phyloP scores from a whole-genome alignment of 768 basidiomycete species.

The Suillus lakei region DNA sequence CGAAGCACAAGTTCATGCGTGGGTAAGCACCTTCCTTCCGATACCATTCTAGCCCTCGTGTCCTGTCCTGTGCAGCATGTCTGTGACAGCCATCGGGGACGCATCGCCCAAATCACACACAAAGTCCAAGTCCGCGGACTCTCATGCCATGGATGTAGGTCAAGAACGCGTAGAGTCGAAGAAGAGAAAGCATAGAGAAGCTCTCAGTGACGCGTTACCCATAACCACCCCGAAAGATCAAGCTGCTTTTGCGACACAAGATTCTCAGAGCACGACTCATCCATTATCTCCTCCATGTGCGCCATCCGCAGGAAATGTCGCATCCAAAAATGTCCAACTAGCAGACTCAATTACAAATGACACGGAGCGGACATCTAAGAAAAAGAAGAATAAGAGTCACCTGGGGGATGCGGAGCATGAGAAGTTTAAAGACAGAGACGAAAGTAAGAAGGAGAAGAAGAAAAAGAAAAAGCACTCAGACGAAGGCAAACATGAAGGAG shows the following conservation, averaged over 20 bases:
- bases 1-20: not conserved
- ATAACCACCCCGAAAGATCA: not conserved
- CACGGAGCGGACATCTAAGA: slow-evolving; percentile 16
- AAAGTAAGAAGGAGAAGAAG: slow-evolving; percentile 9
- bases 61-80: not conserved
- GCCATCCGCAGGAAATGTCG: not conserved
- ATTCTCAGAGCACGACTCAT: not conserved
- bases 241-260: not conserved
- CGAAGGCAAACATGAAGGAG: slow-evolving; percentile 11
- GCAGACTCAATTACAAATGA: not conserved
- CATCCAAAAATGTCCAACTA: not conserved
- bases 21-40: not conserved
- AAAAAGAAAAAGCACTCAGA: slow-evolving; percentile 14
- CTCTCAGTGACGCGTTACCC: not conserved
- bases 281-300: not conserved
- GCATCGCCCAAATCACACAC: slow-evolving; percentile 18
- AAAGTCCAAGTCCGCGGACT: slow-evolving; percentile 3
- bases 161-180: not conserved
- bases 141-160: not conserved
- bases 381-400: slow-evolving; percentile 21
- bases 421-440: not conserved
- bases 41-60: not conserved
- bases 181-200: not conserved
- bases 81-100: not conserved
- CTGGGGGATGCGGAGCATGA: slow-evolving; percentile 8